Percentiles rank a stretch among this genome's conserved stretches.
phyloP scores from a whole-genome alignment of 202 grass and related monocot genomes.

The Elaeis oleifera region DNA sequence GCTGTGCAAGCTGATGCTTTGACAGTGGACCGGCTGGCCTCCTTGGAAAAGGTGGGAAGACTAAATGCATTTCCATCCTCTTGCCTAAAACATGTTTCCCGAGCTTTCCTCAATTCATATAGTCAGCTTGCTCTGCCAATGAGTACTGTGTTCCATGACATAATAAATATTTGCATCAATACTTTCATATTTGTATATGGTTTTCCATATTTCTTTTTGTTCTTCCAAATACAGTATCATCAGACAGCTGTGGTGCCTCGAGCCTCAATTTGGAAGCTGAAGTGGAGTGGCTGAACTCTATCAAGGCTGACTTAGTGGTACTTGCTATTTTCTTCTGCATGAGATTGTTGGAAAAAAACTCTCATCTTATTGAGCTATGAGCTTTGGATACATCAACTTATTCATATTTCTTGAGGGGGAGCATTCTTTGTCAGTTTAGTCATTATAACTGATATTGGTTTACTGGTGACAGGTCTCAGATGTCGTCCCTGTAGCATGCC shows the following conservation, averaged over 20 bases:
- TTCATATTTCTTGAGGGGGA: no score
- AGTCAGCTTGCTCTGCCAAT: no score
- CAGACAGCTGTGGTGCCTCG: conserved; percentile 89
- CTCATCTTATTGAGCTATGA: no score
- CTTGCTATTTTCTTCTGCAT: background rate
- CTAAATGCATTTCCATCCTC: no score
- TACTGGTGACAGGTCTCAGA: conserved; percentile 60
- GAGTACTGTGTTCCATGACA: no score
- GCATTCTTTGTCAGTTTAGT: background rate
- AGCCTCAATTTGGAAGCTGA: conserved; percentile 75
- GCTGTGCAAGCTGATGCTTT: conserved; percentile 97
- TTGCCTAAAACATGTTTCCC: no score
- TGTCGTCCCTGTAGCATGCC: conserved; percentile 86
- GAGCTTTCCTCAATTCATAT: no score
- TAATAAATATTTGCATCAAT: background rate
- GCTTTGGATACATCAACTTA: no score
- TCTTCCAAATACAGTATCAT: conserved; percentile 61
- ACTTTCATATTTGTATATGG: background rate
- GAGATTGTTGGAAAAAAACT: no score
- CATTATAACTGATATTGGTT: conserved; percentile 14
- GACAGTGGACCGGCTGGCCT: conserved; percentile 88
- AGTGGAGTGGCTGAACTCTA: conserved; percentile 83
- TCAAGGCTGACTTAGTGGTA: conserved; percentile 96
- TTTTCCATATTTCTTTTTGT: background rate
- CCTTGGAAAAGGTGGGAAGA: conserved; percentile 65